phyloP scores from a whole-genome alignment of 2,329 filamentous ascomycete species.

The Claviceps arundinis region DNA sequence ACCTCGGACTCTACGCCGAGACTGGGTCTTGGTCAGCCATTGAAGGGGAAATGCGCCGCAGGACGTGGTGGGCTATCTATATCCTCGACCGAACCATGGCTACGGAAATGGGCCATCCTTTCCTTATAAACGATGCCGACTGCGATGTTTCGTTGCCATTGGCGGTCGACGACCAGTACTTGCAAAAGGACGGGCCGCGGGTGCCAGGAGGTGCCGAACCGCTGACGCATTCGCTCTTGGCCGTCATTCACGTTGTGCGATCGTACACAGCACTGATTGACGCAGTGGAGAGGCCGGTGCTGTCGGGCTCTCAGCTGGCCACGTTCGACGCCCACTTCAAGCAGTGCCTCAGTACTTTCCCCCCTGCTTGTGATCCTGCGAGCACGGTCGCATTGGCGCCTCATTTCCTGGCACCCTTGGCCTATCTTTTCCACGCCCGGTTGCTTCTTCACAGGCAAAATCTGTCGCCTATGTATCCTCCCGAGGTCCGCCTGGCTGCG shows the following conservation, averaged over 20 bases:
- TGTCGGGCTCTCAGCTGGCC: conserved; percentile 55
- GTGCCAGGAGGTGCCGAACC: conserved; percentile 38
- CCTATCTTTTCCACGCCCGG: conserved; percentile 71
- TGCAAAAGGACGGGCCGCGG: conserved; percentile 44
- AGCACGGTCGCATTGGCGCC: conserved; percentile 58
- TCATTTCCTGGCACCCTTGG: conserved; percentile 58
- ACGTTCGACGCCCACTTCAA: conserved; percentile 72
- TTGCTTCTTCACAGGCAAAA: conserved; percentile 83
- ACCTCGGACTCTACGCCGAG: conserved; percentile 69
- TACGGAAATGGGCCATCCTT: conserved; percentile 67
- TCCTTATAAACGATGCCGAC: conserved; percentile 75
- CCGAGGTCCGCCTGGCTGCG: conserved; percentile 53
- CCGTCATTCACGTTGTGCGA: conserved; percentile 69
- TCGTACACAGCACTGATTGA: conserved; percentile 62
- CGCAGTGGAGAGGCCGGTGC: conserved; percentile 51
- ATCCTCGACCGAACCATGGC: conserved; percentile 72
- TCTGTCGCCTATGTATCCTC: conserved; percentile 56
- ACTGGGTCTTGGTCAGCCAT: conserved; percentile 58
- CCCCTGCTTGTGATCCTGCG: conserved; percentile 55
- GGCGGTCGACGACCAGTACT: conserved; percentile 67
- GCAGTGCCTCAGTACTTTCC: conserved; percentile 62
- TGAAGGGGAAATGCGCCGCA: conserved; percentile 72
- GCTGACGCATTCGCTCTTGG: conserved; percentile 58
- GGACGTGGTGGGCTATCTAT: conserved; percentile 92
- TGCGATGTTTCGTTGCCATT: conserved; percentile 74